Evolutionary conservation across 2,329 filamentous ascomycete genomes (phyloP), one percentile per base, ranked within the genome.

Genomic region (Coniochaeta sp.): DNA sequence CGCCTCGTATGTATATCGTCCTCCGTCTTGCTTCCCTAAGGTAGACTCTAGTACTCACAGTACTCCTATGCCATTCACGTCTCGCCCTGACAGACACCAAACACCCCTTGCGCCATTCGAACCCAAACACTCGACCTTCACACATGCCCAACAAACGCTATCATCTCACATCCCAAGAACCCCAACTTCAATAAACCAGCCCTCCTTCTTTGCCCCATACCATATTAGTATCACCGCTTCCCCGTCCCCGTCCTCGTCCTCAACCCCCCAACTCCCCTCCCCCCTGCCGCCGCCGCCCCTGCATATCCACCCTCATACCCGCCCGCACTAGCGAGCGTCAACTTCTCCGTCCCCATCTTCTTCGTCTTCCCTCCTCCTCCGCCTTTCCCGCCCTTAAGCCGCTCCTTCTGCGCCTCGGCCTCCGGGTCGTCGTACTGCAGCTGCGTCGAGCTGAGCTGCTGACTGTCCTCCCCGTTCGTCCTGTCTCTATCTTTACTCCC

Each of bases 371-470:
- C 40, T 48, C 30, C 28, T 42, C 26, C 20, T 35, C 8, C 13
- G 45, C 12, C 20, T 50, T 13, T 13, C 7, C 31, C 28, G 35
- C 33, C 32, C 56, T 77, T 70, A 16, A 79, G 58, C 55, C 67
- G 64, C 27, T 67, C 70, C 59, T 71, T 74, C 49, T 66, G 67
- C 53, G 67, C 64, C 55, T 70, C 65, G 3, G 76, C 77, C 16
- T 77, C 72, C 0, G 76, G 72, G 52, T 81, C 76, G 4, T 73
- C 68, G 52, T 82, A 82, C 53, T 71, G 72, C 3, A 83, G 65
- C 62, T 83, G 78, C 7, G 79, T 81, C 2, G 72, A 66, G 0
- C 72, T 69, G 6, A 73, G 75, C 6, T 20, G 42, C 14, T 16
- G 6, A 13, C 24, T 13, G 10, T 8, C 42, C 16, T 20, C n/a